Conservation (phyloP, 176 grass and related monocot genomes). For the Phoenix roebelenii region DNA sequence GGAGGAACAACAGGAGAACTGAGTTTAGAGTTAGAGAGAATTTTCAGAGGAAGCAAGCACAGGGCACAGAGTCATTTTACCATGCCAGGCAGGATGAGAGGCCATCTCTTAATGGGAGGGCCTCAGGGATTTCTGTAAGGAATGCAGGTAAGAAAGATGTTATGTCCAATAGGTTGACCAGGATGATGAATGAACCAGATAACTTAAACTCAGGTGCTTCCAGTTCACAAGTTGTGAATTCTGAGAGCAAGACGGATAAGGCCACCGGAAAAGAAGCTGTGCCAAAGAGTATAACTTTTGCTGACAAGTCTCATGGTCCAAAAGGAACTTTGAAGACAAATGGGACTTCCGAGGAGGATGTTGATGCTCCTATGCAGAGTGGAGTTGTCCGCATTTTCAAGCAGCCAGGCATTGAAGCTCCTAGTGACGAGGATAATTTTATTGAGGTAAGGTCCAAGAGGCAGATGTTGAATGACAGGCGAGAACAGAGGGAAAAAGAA, state of each 20-base stretch:
- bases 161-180: slow-evolving; percentile 24
- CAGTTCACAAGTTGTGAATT: slow-evolving; percentile 24
- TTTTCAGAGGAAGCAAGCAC: slow-evolving; percentile 43
- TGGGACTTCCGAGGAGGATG: slow-evolving; percentile 31
- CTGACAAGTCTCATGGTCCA: slow-evolving; percentile 36
- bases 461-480: slow-evolving; percentile 85
- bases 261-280: slow-evolving; percentile 24
- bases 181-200: slow-evolving; percentile 25
- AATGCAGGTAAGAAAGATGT: slow-evolving; percentile 43
- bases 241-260: slow-evolving; percentile 32
- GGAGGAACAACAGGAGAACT: slow-evolving; percentile 58
- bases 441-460: slow-evolving; percentile 98
- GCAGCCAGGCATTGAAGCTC: slow-evolving; percentile 80
- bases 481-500: slow-evolving; percentile 93
- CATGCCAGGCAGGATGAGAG: slow-evolving; percentile 39
- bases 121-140: slow-evolving; percentile 32
- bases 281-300: slow-evolving; percentile 6
- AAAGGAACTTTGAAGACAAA: slow-evolving; percentile 31
- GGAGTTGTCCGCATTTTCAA: slow-evolving; percentile 67
- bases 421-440: slow-evolving; percentile 93
- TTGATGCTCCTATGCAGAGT: slow-evolving; percentile 37
- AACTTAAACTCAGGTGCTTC: slow-evolving; percentile 27
- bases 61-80: slow-evolving; percentile 31
- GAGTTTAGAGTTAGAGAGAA: slow-evolving; percentile 72
- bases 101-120: slow-evolving; percentile 21